A percentile compares a stretch with the other conserved stretches of the same genome.
Evolutionary conservation across 129 eudicot species (phyloP).

Genomic region (Gnaphalium uliginosum): DNA sequence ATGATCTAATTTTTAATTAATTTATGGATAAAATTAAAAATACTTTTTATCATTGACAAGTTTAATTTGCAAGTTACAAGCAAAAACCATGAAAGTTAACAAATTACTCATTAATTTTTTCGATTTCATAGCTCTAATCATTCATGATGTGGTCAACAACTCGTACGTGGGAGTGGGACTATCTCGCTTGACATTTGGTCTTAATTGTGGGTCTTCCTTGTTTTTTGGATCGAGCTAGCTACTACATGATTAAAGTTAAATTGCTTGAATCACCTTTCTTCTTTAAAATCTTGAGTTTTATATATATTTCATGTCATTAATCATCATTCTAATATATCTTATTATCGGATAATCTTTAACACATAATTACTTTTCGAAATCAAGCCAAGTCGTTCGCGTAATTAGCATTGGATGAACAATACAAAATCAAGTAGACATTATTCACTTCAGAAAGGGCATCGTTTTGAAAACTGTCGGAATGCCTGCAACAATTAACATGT

Average conservation of each 20-base stretch:
- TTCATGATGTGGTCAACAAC: slow-evolving; percentile 27
- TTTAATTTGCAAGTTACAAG: no score
- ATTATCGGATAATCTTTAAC: background rate
- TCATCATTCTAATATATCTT: background rate
- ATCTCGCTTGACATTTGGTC: slow-evolving; percentile 39
- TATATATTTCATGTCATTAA: background rate
- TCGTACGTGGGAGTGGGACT: slow-evolving; percentile 33
- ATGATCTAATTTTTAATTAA: no score
- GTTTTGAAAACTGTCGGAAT: no score
- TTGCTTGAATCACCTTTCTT: slow-evolving; percentile 13
- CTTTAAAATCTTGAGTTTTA: background rate
- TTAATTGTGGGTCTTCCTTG: slow-evolving; percentile 33
- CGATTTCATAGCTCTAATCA: slow-evolving; percentile 2
- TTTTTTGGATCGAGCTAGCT: slow-evolving; percentile 26
- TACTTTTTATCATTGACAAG: no score
- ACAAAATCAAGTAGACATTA: no score
- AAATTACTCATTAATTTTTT: background rate
- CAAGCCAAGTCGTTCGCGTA: no score
- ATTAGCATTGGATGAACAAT: no score
- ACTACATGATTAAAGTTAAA: slow-evolving; percentile 29
- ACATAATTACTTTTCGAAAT: background rate
- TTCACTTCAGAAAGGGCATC: no score
- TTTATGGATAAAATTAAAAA: no score
- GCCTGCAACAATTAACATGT: no score
- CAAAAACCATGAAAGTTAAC: no score